phyloP scores from a whole-genome alignment of 2,329 filamentous ascomycete genomes.

The Scedosporium dehoogii region DNA sequence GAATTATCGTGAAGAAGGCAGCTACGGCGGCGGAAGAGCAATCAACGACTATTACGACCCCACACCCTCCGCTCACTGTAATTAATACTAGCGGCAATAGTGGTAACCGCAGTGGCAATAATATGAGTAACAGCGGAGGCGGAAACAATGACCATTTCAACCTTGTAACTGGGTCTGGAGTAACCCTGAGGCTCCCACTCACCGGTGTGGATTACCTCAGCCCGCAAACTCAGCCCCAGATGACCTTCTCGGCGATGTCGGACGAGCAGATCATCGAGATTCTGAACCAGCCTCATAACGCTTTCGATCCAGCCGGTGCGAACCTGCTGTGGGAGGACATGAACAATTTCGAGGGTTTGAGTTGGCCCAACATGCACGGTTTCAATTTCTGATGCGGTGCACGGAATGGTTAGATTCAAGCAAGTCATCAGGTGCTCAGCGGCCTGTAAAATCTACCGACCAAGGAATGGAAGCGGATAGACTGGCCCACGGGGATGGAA shows the following conservation, averaged over 20 bases:
- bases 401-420: no score
- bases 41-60: neutral
- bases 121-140: no score
- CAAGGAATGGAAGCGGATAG: slow-evolving; percentile 31
- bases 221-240: slow-evolving; percentile 1
- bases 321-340: slow-evolving; percentile 51
- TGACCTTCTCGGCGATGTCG: slow-evolving; percentile 61
- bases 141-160: slow-evolving; percentile 7
- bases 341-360: slow-evolving; percentile 47
- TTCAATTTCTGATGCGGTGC: slow-evolving; percentile 22
- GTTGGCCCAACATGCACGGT: slow-evolving; percentile 33
- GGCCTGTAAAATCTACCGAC: slow-evolving; percentile 32
- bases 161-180: slow-evolving; percentile 24
- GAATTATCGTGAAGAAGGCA: slow-evolving; percentile 31
- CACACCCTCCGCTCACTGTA: neutral
- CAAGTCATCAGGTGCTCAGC: slow-evolving; percentile 21
- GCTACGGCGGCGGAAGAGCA: slow-evolving; percentile 13
- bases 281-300: slow-evolving; percentile 51
- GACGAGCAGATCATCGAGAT: slow-evolving; percentile 58
- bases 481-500: slow-evolving; percentile 31
- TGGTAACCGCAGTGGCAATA: neutral
- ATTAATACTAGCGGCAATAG: neutral
- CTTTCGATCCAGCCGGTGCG: slow-evolving; percentile 44
- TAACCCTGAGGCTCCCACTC: slow-evolving; percentile 23
- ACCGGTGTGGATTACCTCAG: neutral